Base-by-base conservation (phyloP, 352 stramenopile species). In the Aphanomyces astaci region DNA sequence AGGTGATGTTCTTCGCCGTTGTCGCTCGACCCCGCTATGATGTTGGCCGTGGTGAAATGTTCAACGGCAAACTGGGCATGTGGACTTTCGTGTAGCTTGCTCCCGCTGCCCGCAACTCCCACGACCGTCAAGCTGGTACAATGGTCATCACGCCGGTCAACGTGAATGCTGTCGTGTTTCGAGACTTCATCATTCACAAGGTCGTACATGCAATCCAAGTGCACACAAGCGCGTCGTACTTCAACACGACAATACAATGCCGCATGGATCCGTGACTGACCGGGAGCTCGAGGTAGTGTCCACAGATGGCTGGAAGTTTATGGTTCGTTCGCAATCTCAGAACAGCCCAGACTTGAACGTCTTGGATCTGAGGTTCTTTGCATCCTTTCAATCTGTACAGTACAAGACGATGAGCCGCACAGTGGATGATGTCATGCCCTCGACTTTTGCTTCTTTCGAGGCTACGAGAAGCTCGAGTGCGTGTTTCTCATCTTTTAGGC, bases 1-100 rank as follows among this genome's bases (percentile, higher is more conserved):
- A 74, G 46, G 70, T 83, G 19, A 83, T 83, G 77, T 79, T 75
- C 56, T 74, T 83, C 54, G 72, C 70, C 2, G 77, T 75, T 1
- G 73, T 83, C 45, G 75, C 77, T 7, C 57, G 77, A 13, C 77
- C 77, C 17, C 75, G 80, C 27, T 80, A 67, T 69, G 75, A 81
- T 36, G 60, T 57, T 1, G 57, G 72, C 11, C 77, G 68, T 49
- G 72, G 70, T 19, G 54, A 63, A 15, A 72, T 71, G 45, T 83
- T 81, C 69, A 63, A 79, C 48, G 77, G 77, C 27, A 81, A 81
- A 54, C 73, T 83, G 49, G 77, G 77, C 22, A 75, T 74, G 2
- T 83, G 77, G 75, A 60, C 49, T 22, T 77, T 75, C 46, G 73
- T 71, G 13, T 15, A 53, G 10, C 45, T 57, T 13, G 64, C 67